These are phyloP conservation scores for Zangia roseola DNA, from an alignment of 768 basidiomycete genomes.

Conservation along the genomic window DNA sequence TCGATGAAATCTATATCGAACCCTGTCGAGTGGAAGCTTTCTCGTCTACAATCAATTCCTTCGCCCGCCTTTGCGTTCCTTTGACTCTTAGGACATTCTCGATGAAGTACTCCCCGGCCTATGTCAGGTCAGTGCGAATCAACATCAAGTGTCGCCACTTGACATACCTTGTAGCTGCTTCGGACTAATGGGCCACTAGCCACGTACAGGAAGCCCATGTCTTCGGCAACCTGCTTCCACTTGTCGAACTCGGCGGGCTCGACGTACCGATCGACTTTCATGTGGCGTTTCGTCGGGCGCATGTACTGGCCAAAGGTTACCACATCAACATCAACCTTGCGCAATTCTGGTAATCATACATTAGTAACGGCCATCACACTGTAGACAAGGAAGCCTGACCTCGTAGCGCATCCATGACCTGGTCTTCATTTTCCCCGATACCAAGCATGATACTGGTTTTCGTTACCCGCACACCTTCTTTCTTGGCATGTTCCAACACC, in stretches of 20 bases:
- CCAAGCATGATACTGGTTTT: slow-evolving; percentile 99
- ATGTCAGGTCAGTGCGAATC: slow-evolving; percentile 4
- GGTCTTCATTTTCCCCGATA: slow-evolving; percentile 85
- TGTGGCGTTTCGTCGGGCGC: slow-evolving; percentile 97
- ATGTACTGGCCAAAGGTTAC: slow-evolving; percentile 99
- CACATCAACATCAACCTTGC: slow-evolving; percentile 88
- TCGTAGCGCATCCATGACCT: slow-evolving; percentile 77
- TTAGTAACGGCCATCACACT: background rate
- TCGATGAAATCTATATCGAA: slow-evolving; percentile 4
- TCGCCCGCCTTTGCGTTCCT: slow-evolving; percentile 41
- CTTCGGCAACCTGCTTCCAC: slow-evolving; percentile 89
- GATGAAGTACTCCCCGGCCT: slow-evolving; percentile 97
- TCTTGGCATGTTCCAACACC: slow-evolving; percentile 82
- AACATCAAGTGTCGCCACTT: background rate
- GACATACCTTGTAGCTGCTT: slow-evolving; percentile 90
- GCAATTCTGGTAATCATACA: slow-evolving; percentile 61
- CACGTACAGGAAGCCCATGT: slow-evolving; percentile 95
- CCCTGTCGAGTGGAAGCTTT: slow-evolving; percentile 1
- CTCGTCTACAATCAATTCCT: slow-evolving; percentile 30
- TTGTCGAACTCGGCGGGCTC: slow-evolving; percentile 88
- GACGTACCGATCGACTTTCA: slow-evolving; percentile 98
- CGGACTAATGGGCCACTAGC: slow-evolving; percentile 95
- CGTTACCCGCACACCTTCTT: slow-evolving; percentile 80
- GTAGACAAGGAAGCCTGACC: slow-evolving; percentile 46
- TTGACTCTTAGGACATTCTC: slow-evolving; percentile 82